Evolutionary conservation across 108 stramenopile genomes (phyloP), one percentile per base, ranked within the genome.

Genomic region (Discostella stelligeroides): DNA sequence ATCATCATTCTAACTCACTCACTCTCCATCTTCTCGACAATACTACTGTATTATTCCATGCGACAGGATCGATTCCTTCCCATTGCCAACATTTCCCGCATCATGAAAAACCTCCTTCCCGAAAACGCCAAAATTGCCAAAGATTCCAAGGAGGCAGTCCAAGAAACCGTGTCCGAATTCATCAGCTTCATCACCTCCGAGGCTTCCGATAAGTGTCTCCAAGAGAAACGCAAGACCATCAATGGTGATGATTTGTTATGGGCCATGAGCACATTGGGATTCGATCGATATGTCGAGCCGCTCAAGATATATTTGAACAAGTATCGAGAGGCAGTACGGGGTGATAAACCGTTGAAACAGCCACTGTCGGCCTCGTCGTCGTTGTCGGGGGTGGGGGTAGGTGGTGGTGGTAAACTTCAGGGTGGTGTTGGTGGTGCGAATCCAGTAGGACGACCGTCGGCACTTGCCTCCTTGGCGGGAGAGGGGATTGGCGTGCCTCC

Each of bases 111-210:
- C 66, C 86, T 86, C 24, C 87, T 99, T 23, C 99, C 99, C 14
- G 95, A 95, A 72, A 95, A 95, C 76, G 98, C 98, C 65, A 99
- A 99, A 81, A 98, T 99, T 60, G 96, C 97, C 68, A 99, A 99
- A 76, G 99, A 99, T 62, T 97, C 98, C 72, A 98, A 99, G 78
- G 98, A 98, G 62, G 95, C 95, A 7, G 97, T 99, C 17, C 98
- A 99, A 80, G 98, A 99, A 83, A 98, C 97, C 58, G 98, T 98
- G 15, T 96, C 95, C 17, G 99, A 99, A 82, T 99, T 99, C 75
- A 98, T 99, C 65, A 95, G 93, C 80, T 99, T 99, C 83, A 97
- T 99, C 63, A 98, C 98, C 9, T 94, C 92, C 66, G 98, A 99
- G 70, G 99, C 99, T 0, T 91, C 85, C 17, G 99, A 99, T 67